Base-by-base conservation (phyloP, 176 grass and related monocot genomes). In the Dactylis glomerata region DNA sequence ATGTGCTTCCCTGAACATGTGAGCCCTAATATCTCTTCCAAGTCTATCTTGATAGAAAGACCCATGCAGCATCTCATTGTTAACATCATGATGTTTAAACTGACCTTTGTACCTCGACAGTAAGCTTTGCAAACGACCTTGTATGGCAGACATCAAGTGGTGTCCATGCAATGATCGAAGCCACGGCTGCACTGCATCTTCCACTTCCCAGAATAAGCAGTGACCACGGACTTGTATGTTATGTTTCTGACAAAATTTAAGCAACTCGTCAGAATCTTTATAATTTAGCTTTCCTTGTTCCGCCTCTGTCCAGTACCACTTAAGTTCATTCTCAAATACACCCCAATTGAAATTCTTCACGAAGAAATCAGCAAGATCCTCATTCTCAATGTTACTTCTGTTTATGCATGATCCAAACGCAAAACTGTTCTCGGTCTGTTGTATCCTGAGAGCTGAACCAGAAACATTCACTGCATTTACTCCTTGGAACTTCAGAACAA, bases 1-100 rank as follows among this genome's bases (percentile, higher is more conserved):
- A 75, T 96, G 93, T 73, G 96, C 86, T 88, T 95, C 93, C 77
- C 89, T 86, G 75, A 96, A 98, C 96, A 98, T 98, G 81, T 95
- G 88, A 83, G 93, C 91, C 88, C 96, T 89, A 65, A 96, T 98
- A 52, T 98, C 96, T 66, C 54, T 90, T 77, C 96, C 96, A 42
- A 98, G 72, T 73, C 89, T 96, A 62, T 98, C 91, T 92, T 95
- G 86, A 46, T 92, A 98, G 73, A 96, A 98, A 70, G 93, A 98
- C 32, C 96, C 96, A 94, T 98, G 96, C 75, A 98, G 86, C 93
- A 98, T 96, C 81, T 98, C 96, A 32, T 98, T 98, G 81, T 98
- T 98, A 9, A 98, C 96, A 92, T 98, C 96, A 73, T 98, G 89
- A 81, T 98, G 96, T 81, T 54, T 89, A 50, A 95, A 98, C 79